Evolutionary conservation across 306 rosid genomes (phyloP).

Genomic region (Malus fusca): DNA sequence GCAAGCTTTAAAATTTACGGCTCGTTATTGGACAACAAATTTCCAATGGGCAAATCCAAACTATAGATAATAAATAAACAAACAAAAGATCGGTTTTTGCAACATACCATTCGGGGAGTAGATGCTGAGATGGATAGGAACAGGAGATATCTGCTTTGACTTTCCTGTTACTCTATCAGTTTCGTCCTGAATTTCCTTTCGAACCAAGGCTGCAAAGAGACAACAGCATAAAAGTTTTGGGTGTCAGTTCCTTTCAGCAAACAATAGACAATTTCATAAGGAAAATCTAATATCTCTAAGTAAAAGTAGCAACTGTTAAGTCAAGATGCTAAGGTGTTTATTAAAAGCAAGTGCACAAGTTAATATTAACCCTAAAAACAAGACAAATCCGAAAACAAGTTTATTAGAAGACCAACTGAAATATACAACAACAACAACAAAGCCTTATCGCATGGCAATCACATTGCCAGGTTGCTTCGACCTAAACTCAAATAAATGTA

Average conservation of each 20-base stretch:
- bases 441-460: neutral
- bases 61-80: neutral
- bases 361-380: neutral
- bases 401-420: neutral
- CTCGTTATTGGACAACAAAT: neutral
- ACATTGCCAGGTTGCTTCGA: neutral
- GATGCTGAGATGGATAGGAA: constrained; percentile 97
- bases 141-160: constrained; percentile 78
- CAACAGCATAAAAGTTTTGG: neutral
- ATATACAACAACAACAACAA: too few species aligned
- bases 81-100: neutral
- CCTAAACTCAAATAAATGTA: neutral
- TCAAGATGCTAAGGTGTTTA: neutral
- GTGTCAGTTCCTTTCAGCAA: neutral
- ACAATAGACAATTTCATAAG: neutral
- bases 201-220: constrained; percentile 58
- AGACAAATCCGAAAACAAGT: neutral
- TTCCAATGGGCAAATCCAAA: neutral
- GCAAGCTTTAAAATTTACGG: neutral
- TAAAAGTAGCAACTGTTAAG: neutral
- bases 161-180: constrained; percentile 87
- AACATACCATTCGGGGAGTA: constrained; percentile 83
- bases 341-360: neutral
- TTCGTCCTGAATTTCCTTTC: constrained; percentile 90
- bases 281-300: neutral